Evolutionary conservation across 2,329 filamentous ascomycete species (phyloP).

Genomic region (Diplodia mutila): DNA sequence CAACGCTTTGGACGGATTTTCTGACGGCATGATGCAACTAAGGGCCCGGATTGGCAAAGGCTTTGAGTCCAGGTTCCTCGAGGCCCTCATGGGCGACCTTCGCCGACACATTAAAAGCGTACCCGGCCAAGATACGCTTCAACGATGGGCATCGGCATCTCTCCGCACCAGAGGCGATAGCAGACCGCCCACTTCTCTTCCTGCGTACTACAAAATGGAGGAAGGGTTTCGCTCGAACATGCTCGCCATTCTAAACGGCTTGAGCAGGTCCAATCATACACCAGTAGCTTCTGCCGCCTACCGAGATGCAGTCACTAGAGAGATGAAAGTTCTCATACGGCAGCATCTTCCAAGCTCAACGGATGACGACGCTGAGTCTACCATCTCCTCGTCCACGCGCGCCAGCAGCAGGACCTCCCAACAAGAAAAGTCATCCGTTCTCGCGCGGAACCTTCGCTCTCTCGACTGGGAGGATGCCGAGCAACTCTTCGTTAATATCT

Average conservation of each 20-base stretch:
- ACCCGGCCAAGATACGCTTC: constrained; percentile 72
- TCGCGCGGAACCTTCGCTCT: constrained; percentile 84
- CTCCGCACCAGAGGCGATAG: constrained; percentile 71
- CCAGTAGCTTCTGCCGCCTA: constrained; percentile 81
- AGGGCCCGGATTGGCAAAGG: constrained; percentile 82
- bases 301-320: constrained; percentile 79
- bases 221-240: constrained; percentile 72
- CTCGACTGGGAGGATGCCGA: constrained; percentile 85
- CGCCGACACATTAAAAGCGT: constrained; percentile 78
- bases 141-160: constrained; percentile 81
- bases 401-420: constrained; percentile 71
- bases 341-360: constrained; percentile 86
- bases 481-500: constrained; percentile 77
- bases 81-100: constrained; percentile 77
- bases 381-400: constrained; percentile 81
- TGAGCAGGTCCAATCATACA: constrained; percentile 81
- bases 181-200: constrained; percentile 65
- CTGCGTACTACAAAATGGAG: constrained; percentile 76
- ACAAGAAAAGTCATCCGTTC: constrained; percentile 85
- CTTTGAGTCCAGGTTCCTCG: constrained; percentile 80
- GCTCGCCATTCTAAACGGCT: constrained; percentile 70
- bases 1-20: constrained; percentile 78
- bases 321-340: constrained; percentile 84
- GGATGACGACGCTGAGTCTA: constrained; percentile 90
- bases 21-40: constrained; percentile 74